Evolutionary conservation across 1,139 yeast species (phyloP).

Genomic region (Hyphopichia burtonii): DNA sequence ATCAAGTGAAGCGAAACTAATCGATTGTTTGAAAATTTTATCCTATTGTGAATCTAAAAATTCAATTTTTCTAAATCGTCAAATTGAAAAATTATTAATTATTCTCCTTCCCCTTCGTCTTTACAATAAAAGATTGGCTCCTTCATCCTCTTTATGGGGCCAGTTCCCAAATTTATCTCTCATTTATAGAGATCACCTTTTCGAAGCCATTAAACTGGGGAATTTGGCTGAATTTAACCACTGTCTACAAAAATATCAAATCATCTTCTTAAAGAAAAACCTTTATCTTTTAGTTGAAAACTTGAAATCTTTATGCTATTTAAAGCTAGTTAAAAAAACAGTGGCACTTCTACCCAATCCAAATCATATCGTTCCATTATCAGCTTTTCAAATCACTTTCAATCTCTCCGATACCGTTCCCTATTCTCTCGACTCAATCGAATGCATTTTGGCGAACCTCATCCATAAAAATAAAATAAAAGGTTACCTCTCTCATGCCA

Average conservation of each 20-base stretch:
- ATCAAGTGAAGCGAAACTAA: constrained; percentile 49
- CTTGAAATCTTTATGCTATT: constrained; percentile 50
- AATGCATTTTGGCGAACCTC: constrained; percentile 68
- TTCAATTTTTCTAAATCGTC: constrained; percentile 15
- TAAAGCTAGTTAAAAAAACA: constrained; percentile 52
- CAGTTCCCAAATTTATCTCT: constrained; percentile 41
- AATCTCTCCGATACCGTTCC: constrained; percentile 26
- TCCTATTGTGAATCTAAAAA: constrained; percentile 18
- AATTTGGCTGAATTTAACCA: constrained; percentile 50
- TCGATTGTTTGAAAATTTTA: constrained; percentile 44
- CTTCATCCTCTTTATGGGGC: constrained; percentile 39
- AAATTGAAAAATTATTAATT: constrained; percentile 42
- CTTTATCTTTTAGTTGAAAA: constrained; percentile 62
- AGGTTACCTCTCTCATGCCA: constrained; percentile 81
- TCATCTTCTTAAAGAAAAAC: constrained; percentile 55
- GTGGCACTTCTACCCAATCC: constrained; percentile 29
- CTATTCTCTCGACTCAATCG: constrained; percentile 52
- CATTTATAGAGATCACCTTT: constrained; percentile 48
- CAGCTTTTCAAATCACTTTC: constrained; percentile 48
- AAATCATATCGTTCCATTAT: constrained; percentile 45
- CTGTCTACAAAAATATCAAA: constrained; percentile 44
- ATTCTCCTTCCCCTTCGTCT: constrained; percentile 57
- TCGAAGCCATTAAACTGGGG: constrained; percentile 53
- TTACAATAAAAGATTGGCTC: constrained; percentile 40
- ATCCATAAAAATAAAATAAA: constrained; percentile 64